A percentile compares a stretch with the other conserved stretches of the same genome.
Conservation (phyloP, 768 basidiomycete species). For the Lentinula edodes region DNA sequence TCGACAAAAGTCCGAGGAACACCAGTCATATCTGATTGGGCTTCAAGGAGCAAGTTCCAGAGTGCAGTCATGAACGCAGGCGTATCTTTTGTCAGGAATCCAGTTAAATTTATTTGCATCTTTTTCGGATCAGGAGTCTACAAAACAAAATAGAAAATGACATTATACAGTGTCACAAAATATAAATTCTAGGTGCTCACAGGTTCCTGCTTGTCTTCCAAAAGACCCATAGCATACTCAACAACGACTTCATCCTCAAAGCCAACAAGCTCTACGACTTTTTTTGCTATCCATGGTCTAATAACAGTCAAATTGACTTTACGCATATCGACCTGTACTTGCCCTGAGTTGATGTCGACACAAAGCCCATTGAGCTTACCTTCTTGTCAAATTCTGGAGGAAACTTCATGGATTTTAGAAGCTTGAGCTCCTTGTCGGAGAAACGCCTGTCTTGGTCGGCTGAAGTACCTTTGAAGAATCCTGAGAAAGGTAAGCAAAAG, state of each 20-base stretch:
- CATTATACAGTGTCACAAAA: background rate
- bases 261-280: slow-evolving; percentile 83
- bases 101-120: slow-evolving; percentile 93
- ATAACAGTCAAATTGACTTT: slow-evolving; percentile 93
- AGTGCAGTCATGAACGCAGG: slow-evolving; percentile 81
- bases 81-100: slow-evolving; percentile 88
- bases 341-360: background rate
- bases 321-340: slow-evolving; percentile 78
- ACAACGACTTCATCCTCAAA: slow-evolving; percentile 97
- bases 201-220: slow-evolving; percentile 83
- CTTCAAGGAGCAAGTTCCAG: slow-evolving; percentile 91
- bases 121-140: slow-evolving; percentile 89
- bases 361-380: slow-evolving; percentile 28
- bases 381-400: slow-evolving; percentile 87
- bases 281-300: slow-evolving; percentile 92
- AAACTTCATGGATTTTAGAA: slow-evolving; percentile 88
- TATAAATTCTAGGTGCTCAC: slow-evolving; percentile 36
- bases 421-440: slow-evolving; percentile 89
- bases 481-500: slow-evolving; percentile 30
- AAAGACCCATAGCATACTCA: slow-evolving; percentile 91
- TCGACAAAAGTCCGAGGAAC: slow-evolving; percentile 89
- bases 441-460: slow-evolving; percentile 91
- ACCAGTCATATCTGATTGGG: slow-evolving; percentile 82
- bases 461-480: slow-evolving; percentile 88
- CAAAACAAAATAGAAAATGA: background rate